Evolutionary conservation across 2,329 filamentous ascomycete genomes (phyloP).

Genomic region (Fusarium anguioides): DNA sequence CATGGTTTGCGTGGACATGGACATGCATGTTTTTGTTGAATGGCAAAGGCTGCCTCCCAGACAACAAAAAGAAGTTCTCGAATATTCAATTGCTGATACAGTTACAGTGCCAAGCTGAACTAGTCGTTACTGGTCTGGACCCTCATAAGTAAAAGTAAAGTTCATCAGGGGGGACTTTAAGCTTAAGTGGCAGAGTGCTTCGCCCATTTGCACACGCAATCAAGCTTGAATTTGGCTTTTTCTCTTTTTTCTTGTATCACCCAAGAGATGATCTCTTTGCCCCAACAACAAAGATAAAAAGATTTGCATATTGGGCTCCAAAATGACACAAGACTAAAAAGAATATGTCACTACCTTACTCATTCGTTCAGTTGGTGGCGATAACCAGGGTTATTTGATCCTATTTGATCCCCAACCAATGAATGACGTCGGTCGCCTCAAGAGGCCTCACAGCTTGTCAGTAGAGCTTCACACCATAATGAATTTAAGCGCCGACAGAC

Average conservation of each 20-base stretch:
- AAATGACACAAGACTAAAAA: conserved; percentile 3
- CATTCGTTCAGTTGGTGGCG: conserved; percentile 22
- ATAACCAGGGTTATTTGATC: conserved; percentile 24
- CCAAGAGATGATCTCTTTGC: not conserved
- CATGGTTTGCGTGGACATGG: conserved; percentile 5
- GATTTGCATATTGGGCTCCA: not conserved
- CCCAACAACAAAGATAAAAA: not conserved
- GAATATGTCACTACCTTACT: conserved; percentile 1
- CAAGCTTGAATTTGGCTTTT: not conserved
- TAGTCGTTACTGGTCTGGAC: conserved; percentile 5
- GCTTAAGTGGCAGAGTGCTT: conserved; percentile 34
- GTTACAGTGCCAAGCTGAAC: conserved; percentile 25
- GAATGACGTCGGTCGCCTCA: conserved; percentile 39
- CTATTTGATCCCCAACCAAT: conserved; percentile 32
- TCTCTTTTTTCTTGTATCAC: not conserved
- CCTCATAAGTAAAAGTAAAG: conserved; percentile 11
- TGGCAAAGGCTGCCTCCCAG: not conserved
- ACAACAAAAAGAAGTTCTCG: too few relatives aligned
- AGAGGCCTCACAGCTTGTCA: conserved; percentile 43
- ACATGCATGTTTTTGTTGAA: not conserved
- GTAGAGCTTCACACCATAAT: conserved; percentile 18
- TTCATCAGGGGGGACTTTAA: conserved; percentile 37
- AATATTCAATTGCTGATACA: conserved; percentile 1
- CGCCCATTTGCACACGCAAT: conserved; percentile 34
- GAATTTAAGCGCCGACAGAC: conserved; percentile 45